Percentiles rank a stretch among this genome's conserved stretches.
Evolutionary conservation across 805 yeast species (phyloP).

Genomic region (Wickerhamomyces canadensis): DNA sequence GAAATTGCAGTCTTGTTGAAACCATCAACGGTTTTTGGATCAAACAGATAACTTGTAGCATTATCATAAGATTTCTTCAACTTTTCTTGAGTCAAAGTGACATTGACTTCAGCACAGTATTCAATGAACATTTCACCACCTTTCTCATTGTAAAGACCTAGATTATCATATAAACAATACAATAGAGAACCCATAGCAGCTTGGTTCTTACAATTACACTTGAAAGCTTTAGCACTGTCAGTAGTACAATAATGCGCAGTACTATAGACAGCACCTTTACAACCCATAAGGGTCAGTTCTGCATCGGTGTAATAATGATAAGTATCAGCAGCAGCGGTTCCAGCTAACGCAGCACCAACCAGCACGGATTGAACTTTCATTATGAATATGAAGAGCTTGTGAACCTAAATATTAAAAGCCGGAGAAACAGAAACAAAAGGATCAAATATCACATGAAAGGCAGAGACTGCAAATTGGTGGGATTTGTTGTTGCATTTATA

Average conservation of each 20-base stretch:
- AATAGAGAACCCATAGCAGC: constrained; percentile 27
- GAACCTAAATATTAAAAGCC: not conserved
- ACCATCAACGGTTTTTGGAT: constrained; percentile 26
- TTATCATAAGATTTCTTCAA: constrained; percentile 35
- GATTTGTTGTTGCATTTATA: no score
- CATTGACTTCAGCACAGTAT: constrained; percentile 18
- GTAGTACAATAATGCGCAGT: constrained; percentile 21
- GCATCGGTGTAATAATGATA: constrained; percentile 17
- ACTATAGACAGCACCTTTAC: constrained; percentile 20
- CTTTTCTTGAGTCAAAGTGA: constrained; percentile 28
- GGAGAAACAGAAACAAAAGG: not conserved
- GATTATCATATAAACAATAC: constrained; percentile 23
- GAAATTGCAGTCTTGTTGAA: constrained; percentile 30
- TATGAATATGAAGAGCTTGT: no score
- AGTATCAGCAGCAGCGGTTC: constrained; percentile 1
- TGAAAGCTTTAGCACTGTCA: constrained; percentile 16
- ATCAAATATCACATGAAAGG: no score
- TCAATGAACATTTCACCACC: constrained; percentile 22
- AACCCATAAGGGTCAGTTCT: constrained; percentile 19
- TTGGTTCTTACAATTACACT: constrained; percentile 23
- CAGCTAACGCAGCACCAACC: not conserved
- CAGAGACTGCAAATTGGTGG: no score
- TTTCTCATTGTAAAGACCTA: constrained; percentile 6
- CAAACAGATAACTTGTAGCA: constrained; percentile 38
- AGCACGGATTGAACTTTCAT: not conserved